Conservation (phyloP, 2,329 filamentous ascomycete species). For the Sporothrix brunneoviolacea region DNA sequence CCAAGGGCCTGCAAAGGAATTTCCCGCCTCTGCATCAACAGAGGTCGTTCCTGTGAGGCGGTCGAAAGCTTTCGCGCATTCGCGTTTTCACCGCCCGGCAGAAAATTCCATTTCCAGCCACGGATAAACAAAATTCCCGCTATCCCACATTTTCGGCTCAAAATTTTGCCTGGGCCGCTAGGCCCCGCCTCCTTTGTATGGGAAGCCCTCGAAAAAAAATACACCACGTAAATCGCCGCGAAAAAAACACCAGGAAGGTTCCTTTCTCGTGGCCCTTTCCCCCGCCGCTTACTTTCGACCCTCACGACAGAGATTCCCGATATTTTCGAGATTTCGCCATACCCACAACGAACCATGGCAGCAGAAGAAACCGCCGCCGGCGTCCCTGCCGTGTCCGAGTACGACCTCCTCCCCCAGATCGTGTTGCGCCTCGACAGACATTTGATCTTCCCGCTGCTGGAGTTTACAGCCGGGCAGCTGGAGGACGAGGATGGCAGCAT, state of each 20-base stretch:
- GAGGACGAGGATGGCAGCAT: slow-evolving; percentile 59
- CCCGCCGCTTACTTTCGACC: too few species aligned
- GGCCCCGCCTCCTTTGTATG: slow-evolving; percentile 4
- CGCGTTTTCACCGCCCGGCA: slow-evolving; percentile 18
- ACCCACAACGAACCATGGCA: too few species aligned
- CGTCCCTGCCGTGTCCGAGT: slow-evolving; percentile 22
- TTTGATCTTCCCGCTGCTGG: slow-evolving; percentile 90
- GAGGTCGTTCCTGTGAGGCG: too few species aligned
- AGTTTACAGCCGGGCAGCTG: slow-evolving; percentile 79
- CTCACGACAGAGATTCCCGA: too few species aligned
- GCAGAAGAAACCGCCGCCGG: background rate
- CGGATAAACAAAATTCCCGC: slow-evolving; percentile 13
- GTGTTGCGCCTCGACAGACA: slow-evolving; percentile 91
- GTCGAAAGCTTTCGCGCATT: background rate
- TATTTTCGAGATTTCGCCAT: too few species aligned
- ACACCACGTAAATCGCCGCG: background rate
- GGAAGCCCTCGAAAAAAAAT: slow-evolving; percentile 3
- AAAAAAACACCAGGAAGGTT: too few species aligned
- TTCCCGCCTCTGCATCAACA: too few species aligned
- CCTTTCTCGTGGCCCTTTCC: too few species aligned
- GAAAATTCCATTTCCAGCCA: slow-evolving; percentile 11
- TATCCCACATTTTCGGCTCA: slow-evolving; percentile 16
- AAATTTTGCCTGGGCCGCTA: slow-evolving; percentile 7
- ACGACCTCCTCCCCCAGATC: slow-evolving; percentile 69
- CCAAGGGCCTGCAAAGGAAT: too few species aligned